phyloP scores from a whole-genome alignment of 208 protist species.

The Leishmania amazonensis region DNA sequence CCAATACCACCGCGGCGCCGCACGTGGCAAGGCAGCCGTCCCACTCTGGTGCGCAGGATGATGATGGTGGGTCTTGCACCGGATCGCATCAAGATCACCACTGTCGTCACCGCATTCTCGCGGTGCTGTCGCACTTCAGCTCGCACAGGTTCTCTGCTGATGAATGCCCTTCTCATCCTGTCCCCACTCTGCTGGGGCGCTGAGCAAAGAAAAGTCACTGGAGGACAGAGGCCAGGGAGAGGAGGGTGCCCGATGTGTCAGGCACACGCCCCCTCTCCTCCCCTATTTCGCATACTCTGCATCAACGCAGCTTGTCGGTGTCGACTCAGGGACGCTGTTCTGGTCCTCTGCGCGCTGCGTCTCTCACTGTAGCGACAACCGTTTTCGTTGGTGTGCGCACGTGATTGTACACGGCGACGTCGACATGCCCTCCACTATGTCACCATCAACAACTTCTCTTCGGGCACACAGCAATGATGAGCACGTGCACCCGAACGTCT shows the following conservation, averaged over 20 bases:
- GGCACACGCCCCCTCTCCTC: no score
- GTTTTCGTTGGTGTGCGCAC: neutral
- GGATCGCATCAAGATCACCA: neutral
- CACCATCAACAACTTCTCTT: neutral
- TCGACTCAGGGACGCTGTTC: neutral
- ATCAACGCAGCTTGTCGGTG: neutral
- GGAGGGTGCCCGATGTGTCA: no score
- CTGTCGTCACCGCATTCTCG: neutral
- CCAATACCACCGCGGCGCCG: neutral
- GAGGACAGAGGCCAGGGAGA: no score
- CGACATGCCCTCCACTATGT: neutral
- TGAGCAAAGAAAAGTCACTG: no score
- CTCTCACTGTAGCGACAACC: neutral
- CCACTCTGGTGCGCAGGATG: neutral
- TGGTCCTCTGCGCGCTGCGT: neutral
- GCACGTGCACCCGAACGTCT: neutral
- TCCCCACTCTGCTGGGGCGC: no score
- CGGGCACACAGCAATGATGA: neutral
- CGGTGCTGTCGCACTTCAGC: no score
- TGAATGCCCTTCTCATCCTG: no score
- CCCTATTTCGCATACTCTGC: neutral
- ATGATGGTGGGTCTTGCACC: neutral
- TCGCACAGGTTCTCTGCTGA: no score
- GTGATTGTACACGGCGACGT: neutral
- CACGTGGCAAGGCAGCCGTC: neutral